These are phyloP conservation scores for Malbranchea zuffiana DNA, from an alignment of 2,329 filamentous ascomycete genomes.

Conservation along the genomic window DNA sequence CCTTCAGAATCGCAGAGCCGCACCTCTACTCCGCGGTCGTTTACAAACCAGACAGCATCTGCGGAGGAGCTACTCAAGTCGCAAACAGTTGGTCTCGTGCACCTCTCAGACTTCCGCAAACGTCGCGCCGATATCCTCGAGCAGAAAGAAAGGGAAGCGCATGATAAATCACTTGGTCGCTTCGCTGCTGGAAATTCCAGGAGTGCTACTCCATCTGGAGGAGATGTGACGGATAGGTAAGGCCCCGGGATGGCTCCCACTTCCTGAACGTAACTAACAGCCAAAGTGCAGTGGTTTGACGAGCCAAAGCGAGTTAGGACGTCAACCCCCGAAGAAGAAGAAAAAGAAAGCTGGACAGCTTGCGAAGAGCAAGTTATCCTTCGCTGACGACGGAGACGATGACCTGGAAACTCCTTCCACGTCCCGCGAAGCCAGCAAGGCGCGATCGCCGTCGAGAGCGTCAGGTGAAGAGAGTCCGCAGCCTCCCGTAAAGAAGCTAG, in stretches of 20 bases:
- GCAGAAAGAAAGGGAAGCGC: constrained; percentile 71
- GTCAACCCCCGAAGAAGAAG: constrained; percentile 37
- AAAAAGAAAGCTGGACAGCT: constrained; percentile 49
- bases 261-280: constrained; percentile 37
- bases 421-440: constrained; percentile 25
- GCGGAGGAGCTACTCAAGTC: constrained; percentile 74
- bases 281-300: constrained; percentile 47
- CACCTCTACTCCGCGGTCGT: constrained; percentile 42
- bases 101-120: constrained; percentile 90
- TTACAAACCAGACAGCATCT: constrained; percentile 63
- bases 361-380: constrained; percentile 52
- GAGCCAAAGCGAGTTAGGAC: constrained; percentile 32
- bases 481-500: constrained; percentile 26
- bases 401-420: constrained; percentile 39
- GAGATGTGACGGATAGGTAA: constrained; percentile 48
- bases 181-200: constrained; percentile 37
- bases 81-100: constrained; percentile 81
- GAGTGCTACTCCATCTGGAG: constrained; percentile 38
- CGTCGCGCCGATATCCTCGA: constrained; percentile 89
- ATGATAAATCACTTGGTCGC: constrained; percentile 47
- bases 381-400: constrained; percentile 52
- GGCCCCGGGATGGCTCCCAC: constrained; percentile 19
- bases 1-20: constrained; percentile 30
- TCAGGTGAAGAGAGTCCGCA: constrained; percentile 24
- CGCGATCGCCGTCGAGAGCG: constrained; percentile 29